Conservation (phyloP, 2,329 filamentous ascomycete genomes). For the Plectosphaerella plurivora region DNA sequence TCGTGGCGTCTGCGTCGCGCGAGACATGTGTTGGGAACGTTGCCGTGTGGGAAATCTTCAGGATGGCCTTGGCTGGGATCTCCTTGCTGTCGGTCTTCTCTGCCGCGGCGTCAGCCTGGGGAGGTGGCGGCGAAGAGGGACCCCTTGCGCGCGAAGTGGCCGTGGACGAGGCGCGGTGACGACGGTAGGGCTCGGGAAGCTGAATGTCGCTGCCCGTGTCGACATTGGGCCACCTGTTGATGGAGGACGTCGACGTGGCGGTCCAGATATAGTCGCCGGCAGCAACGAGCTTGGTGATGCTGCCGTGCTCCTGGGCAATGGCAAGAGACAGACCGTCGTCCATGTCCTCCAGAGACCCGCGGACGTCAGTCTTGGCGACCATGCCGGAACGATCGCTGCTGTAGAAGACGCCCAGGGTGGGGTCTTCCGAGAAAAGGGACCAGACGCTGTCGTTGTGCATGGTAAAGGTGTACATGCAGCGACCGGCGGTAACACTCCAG, state of each 20-base stretch:
- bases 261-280: slow-evolving; percentile 83
- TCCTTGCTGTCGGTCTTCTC: slow-evolving; percentile 65
- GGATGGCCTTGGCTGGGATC: slow-evolving; percentile 72
- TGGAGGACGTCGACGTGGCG: slow-evolving; percentile 82
- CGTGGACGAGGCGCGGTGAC: slow-evolving; percentile 42
- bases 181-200: slow-evolving; percentile 50
- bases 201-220: slow-evolving; percentile 72
- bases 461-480: slow-evolving; percentile 96
- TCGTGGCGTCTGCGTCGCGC: slow-evolving; percentile 52
- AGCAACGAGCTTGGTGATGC: slow-evolving; percentile 63
- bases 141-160: slow-evolving; percentile 15
- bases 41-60: slow-evolving; percentile 81
- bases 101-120: slow-evolving; percentile 19
- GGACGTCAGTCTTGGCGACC: slow-evolving; percentile 93
- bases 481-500: slow-evolving; percentile 91
- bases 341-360: slow-evolving; percentile 60
- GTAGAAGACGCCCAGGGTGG: slow-evolving; percentile 84
- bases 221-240: slow-evolving; percentile 86
- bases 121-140: slow-evolving; percentile 25
- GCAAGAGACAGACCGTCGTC: slow-evolving; percentile 88
- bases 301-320: slow-evolving; percentile 88
- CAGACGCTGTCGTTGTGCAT: slow-evolving; percentile 99
- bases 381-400: slow-evolving; percentile 88
- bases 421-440: slow-evolving; percentile 88
- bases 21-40: slow-evolving; percentile 59